phyloP scores from a whole-genome alignment of 495 filamentous ascomycete genomes.

The Schizothecium vesticola region DNA sequence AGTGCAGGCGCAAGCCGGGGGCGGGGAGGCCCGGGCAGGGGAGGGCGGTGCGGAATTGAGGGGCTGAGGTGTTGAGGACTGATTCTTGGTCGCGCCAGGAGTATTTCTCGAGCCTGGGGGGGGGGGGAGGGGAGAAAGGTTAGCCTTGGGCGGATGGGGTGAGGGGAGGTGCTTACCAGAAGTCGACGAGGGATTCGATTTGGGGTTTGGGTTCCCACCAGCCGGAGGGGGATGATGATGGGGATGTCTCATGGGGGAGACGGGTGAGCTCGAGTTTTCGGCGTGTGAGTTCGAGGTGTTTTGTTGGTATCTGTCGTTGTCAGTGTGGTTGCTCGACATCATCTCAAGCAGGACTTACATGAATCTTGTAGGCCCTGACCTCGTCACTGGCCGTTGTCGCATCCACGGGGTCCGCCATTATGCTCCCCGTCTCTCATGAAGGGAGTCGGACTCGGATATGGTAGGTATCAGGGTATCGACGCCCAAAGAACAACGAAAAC shows the following conservation, averaged over 20 bases:
- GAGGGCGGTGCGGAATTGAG: slow-evolving; percentile 56
- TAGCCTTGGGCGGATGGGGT: neutral
- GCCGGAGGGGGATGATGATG: slow-evolving; percentile 17
- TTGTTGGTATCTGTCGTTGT: slow-evolving; percentile 39
- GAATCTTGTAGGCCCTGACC: slow-evolving; percentile 46
- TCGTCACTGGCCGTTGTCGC: slow-evolving; percentile 25
- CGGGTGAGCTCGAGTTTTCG: slow-evolving; percentile 53
- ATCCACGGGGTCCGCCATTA: slow-evolving; percentile 7
- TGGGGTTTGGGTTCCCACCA: slow-evolving; percentile 16
- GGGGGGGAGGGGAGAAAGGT: neutral
- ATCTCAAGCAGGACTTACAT: slow-evolving; percentile 35
- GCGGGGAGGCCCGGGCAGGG: slow-evolving; percentile 26
- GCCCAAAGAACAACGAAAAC: neutral
- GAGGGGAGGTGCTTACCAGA: slow-evolving; percentile 36
- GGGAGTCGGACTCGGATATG: neutral
- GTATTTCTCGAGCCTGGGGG: slow-evolving; percentile 52
- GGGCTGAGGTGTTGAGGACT: slow-evolving; percentile 48
- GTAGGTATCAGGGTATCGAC: neutral
- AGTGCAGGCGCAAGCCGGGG: slow-evolving; percentile 36
- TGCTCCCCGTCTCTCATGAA: neutral
- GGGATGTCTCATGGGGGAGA: slow-evolving; percentile 44
- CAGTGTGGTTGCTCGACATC: neutral
- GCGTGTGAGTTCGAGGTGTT: slow-evolving; percentile 47
- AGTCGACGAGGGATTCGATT: slow-evolving; percentile 50
- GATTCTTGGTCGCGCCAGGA: slow-evolving; percentile 55